phyloP scores from a whole-genome alignment of 768 basidiomycete genomes.

The Rhodotorula taiwanensis region DNA sequence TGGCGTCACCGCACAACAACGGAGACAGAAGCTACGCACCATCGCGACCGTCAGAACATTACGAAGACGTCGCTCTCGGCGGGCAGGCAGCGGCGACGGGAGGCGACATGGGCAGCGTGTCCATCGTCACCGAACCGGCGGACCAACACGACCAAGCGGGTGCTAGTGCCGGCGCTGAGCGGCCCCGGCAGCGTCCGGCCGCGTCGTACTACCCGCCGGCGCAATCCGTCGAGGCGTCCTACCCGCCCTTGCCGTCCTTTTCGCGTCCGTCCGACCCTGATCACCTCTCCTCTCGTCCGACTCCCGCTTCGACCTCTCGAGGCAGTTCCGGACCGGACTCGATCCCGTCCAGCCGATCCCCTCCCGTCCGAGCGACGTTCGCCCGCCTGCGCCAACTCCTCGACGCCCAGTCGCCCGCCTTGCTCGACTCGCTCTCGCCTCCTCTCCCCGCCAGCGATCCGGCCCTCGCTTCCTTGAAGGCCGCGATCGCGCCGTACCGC shows the following conservation, averaged over 20 bases:
- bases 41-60: constrained; percentile 5
- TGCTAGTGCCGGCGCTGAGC: too few relatives aligned
- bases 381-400: constrained; percentile 21
- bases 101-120: background rate
- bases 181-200: too few relatives aligned
- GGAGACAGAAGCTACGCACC: background rate
- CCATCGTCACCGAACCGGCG: background rate
- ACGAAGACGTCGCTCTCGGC: constrained; percentile 27
- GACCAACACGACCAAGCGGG: too few relatives aligned
- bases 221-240: constrained; percentile 10
- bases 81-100: background rate
- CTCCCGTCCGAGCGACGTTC: constrained; percentile 13
- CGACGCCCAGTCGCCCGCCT: constrained; percentile 11
- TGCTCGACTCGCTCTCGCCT: constrained; percentile 30
- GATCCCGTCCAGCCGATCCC: constrained; percentile 6
- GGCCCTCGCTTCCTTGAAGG: constrained; percentile 50
- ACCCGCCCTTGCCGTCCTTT: constrained; percentile 28
- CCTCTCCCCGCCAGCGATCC: constrained; percentile 5
- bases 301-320: background rate
- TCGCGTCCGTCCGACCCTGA: constrained; percentile 16
- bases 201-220: background rate
- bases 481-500: constrained; percentile 57
- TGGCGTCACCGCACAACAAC: too few relatives aligned
- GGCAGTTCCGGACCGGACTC: too few relatives aligned
- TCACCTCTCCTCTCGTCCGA: too few relatives aligned